Conservation (phyloP, 2,329 filamentous ascomycete species). For the Fusarium tricinctum region DNA sequence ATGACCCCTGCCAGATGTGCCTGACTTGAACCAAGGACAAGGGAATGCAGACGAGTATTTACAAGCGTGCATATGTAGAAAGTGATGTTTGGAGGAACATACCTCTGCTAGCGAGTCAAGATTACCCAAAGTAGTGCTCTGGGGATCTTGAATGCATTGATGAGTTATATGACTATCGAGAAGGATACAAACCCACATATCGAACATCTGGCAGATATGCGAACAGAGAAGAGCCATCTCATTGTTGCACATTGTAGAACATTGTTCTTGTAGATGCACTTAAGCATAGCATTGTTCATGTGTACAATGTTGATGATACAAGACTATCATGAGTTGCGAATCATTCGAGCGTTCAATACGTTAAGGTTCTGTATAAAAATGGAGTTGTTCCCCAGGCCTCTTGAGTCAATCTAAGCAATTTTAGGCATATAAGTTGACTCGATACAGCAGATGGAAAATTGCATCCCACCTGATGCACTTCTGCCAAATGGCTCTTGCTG, state of each 20-base stretch:
- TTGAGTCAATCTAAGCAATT: too few relatives aligned
- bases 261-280: too few relatives aligned
- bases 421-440: too few relatives aligned
- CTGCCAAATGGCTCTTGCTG: too few relatives aligned
- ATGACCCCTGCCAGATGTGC: not conserved
- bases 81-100: slow-evolving; percentile 3
- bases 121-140: not conserved
- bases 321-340: too few relatives aligned
- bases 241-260: not conserved
- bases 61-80: not conserved
- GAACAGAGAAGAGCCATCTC: not conserved
- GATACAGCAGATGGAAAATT: too few relatives aligned
- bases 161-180: not conserved
- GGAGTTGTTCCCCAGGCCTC: too few relatives aligned
- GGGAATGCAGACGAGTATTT: not conserved
- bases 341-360: too few relatives aligned
- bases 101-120: not conserved
- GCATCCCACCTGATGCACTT: too few relatives aligned
- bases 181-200: not conserved
- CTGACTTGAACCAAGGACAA: not conserved
- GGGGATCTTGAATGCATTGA: not conserved
- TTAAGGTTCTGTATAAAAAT: too few relatives aligned
- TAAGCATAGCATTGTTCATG: too few relatives aligned
- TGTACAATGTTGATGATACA: too few relatives aligned
- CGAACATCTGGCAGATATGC: not conserved